A percentile compares a stretch with the other conserved stretches of the same genome.
Evolutionary conservation across 2,329 filamentous ascomycete species (phyloP).

Genomic region (Samsoniella hepiali): DNA sequence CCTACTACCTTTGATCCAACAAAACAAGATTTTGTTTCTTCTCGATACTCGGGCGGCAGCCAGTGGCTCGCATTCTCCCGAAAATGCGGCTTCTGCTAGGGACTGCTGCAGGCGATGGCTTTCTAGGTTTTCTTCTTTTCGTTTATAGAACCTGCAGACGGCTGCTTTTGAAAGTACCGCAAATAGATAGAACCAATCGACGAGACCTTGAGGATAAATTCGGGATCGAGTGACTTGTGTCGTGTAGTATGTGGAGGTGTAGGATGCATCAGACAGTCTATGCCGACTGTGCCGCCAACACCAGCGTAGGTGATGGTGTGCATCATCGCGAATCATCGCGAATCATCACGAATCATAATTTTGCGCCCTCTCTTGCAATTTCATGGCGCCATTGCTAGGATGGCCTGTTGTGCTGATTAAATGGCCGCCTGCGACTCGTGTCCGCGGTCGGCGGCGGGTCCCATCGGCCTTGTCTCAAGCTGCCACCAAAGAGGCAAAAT

Average conservation of each 20-base stretch:
- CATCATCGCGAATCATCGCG: conserved; percentile 3
- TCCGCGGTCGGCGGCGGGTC: conserved; percentile 17
- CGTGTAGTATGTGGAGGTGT: background rate
- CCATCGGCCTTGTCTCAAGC: conserved; percentile 7
- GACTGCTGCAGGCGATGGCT: conserved; percentile 17
- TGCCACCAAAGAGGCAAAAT: conserved; percentile 3
- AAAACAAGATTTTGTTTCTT: conserved; percentile 13
- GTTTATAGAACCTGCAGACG: background rate
- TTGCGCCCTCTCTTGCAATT: background rate
- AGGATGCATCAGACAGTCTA: too few relatives aligned
- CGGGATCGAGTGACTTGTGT: background rate
- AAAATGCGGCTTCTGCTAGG: conserved; percentile 2
- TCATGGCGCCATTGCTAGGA: background rate
- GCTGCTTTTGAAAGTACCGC: background rate
- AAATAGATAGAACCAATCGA: conserved; percentile 14
- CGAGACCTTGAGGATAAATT: conserved; percentile 9
- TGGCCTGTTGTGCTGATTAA: conserved; percentile 13
- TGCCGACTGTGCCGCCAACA: background rate
- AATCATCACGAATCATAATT: background rate
- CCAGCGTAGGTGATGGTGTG: background rate
- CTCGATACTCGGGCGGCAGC: conserved; percentile 16
- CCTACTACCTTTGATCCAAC: background rate
- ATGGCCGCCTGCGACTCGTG: conserved; percentile 3
- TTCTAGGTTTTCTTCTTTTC: background rate
- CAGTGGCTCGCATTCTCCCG: conserved; percentile 6